Percentiles rank a stretch among this genome's conserved stretches.
Evolutionary conservation across 176 grass and related monocot genomes (phyloP).

Genomic region (Chrysopogon serrulatus): DNA sequence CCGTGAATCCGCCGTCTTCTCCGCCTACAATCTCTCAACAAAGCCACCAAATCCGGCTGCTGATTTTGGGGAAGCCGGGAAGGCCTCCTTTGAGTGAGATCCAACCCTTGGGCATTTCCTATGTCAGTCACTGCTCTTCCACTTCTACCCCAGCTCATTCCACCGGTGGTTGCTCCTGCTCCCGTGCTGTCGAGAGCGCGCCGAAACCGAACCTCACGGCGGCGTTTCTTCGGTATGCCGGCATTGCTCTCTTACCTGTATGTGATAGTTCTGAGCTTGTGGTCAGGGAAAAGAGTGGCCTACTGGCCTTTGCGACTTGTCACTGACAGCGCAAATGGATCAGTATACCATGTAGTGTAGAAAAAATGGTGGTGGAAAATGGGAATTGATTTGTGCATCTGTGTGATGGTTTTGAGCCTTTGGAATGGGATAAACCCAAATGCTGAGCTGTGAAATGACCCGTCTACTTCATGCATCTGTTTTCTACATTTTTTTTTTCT

Average conservation of each 20-base stretch:
- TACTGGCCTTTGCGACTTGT: not conserved
- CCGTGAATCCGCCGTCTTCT: slow-evolving; percentile 3
- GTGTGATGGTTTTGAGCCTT: not conserved
- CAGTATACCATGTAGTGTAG: not conserved
- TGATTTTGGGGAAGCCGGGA: not conserved
- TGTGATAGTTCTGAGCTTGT: not conserved
- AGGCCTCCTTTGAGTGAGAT: slow-evolving; percentile 37
- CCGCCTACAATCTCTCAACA: not conserved
- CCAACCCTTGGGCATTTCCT: not conserved
- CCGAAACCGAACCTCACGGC: not conserved
- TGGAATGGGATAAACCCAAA: not conserved
- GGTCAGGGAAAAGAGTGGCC: not conserved
- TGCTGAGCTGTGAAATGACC: not conserved
- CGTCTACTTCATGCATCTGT: not conserved
- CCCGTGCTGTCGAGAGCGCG: not conserved
- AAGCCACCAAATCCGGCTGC: not conserved
- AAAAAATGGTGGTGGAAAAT: not conserved
- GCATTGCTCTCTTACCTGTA: not conserved
- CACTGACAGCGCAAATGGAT: not conserved
- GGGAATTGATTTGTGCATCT: not conserved
- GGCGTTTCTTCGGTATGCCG: not conserved
- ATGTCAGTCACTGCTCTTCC: not conserved
- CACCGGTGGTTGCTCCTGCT: not conserved
- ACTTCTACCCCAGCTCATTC: not conserved
- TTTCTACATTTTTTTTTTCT: not conserved